Evolutionary conservation across 768 basidiomycete genomes (phyloP), one percentile per base, ranked within the genome.

Genomic region (Russula olivacea): DNA sequence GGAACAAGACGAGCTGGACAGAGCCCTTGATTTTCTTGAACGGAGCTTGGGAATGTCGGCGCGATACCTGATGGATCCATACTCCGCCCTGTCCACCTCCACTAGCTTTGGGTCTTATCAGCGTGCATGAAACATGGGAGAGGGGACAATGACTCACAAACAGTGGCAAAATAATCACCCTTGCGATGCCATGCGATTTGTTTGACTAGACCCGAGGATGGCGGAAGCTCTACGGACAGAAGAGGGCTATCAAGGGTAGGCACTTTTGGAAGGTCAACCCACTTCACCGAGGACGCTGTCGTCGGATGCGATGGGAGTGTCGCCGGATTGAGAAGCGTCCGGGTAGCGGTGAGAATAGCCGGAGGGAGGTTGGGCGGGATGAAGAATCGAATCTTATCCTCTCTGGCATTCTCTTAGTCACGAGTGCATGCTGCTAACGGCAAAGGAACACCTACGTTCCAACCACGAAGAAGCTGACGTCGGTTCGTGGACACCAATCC

Each of bases 41-140:
- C 12, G 97, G 97, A 5, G 94, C 92, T 76, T 99, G 97, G 4
- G 96, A 98, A 74, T 97, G 90, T 72, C 94, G 86, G 64, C 90
- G 88, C 32, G 91, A 88, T 19, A 97, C 73, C 72, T 99, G 97
- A 72, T 99, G 97, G 56, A 99, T 97, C 85, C 96, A 93, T 32
- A 98, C 91, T 50, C 86, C 84, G 40, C 89, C 87, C 71, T 92
- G 89, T 38, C 80, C 81, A 55, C 86, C 89, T 67, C 79, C 80
- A 68, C 77, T 82, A 17, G 87, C 87, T 89, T 65, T 28, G 36
- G 32, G 17, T 4, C 17, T 17, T 23, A 45, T 64, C 34, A 61
- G 61, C 40, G 10, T 41, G 59, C 40, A 14, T 36, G 32, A 48
- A 38, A 56, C 41, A 50, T 58, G 21, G 8, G 38, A 23, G n/a